Evolutionary conservation across 306 rosid genomes (phyloP), one percentile per base, ranked within the genome.

Genomic region (Calophaca sinica): DNA sequence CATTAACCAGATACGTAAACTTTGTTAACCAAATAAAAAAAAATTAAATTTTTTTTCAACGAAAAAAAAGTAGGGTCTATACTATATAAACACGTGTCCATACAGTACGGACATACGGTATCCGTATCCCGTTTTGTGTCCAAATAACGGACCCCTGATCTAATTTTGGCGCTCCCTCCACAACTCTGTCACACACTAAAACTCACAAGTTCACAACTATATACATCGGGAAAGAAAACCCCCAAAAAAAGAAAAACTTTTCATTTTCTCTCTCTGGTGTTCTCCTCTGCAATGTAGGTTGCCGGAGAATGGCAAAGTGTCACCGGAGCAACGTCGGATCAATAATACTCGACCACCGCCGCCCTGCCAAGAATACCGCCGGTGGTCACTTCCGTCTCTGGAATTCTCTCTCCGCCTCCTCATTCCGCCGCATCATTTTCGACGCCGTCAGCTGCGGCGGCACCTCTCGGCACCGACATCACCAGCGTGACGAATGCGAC

Each of bases 401-500:
- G 82, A 73, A 81, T 2, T 51, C 81, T 31, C 82, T 85, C 69
- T 89, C 96, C 41, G 84, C 80, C 32, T 83, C 94, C 15, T 72
- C 92, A 9, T 78, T 96, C 55, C 96, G 97, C 62, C 89, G 90
- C 73, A 80, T 81, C 73, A 65, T 96, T 55, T 82, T 90, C 13
- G 85, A 87, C 80, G 99, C 99, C 60, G 85, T 96, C 36, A 96
- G 96, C 69, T 96, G 99, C 73, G 97, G 98, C 9, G 87, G 90
- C 10, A 79, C 83, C 73, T 89, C 96, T 10, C 90, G 93, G 4
- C 52, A 74, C 76, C 87, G 93, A 4, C 75, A 68, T 42, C 78
- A 82, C 60, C 86, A 72, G 29, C 62, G 49, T 68, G 15, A 4
- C 36, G 68, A 62, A 36, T 31, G 52, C 74, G 59, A 2, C 32